These are phyloP conservation scores for Ophiostoma montium DNA, from an alignment of 2,329 filamentous ascomycete species.

Conservation along the genomic window DNA sequence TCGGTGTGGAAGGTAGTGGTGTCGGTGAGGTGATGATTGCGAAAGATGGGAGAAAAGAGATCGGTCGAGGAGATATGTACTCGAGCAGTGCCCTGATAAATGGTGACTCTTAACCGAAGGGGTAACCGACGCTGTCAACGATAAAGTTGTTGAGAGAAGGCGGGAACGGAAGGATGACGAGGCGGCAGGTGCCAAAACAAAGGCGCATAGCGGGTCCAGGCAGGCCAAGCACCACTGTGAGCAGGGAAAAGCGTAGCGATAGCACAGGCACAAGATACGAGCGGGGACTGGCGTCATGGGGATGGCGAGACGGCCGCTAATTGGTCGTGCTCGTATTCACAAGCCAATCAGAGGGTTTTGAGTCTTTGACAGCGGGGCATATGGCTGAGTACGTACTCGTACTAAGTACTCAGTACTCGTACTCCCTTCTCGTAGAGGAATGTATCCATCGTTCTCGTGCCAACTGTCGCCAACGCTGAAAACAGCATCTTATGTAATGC, in stretches of 20 bases:
- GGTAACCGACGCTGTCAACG: neutral
- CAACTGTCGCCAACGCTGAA: too few species aligned
- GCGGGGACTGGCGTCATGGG: slow-evolving; percentile 12
- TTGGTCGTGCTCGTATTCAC: slow-evolving; percentile 4
- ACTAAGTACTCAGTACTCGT: too few species aligned
- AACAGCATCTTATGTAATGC: too few species aligned
- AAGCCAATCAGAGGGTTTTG: slow-evolving; percentile 3
- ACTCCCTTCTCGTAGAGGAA: too few species aligned
- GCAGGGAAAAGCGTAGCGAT: neutral
- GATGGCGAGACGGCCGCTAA: neutral
- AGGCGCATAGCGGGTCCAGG: neutral
- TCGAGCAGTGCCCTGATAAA: neutral
- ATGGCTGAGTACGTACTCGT: too few species aligned
- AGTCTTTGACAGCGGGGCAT: neutral
- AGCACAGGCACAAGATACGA: neutral
- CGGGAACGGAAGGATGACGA: slow-evolving; percentile 1
- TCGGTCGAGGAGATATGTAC: neutral
- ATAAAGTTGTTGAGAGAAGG: slow-evolving; percentile 5
- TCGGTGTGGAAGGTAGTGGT: neutral
- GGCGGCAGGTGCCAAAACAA: neutral
- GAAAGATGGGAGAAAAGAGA: neutral
- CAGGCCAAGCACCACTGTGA: neutral
- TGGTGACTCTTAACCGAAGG: neutral
- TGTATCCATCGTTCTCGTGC: too few species aligned
- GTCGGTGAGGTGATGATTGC: neutral